Conservation (phyloP, 345 rosid species). For the Syzygium aromaticum region DNA sequence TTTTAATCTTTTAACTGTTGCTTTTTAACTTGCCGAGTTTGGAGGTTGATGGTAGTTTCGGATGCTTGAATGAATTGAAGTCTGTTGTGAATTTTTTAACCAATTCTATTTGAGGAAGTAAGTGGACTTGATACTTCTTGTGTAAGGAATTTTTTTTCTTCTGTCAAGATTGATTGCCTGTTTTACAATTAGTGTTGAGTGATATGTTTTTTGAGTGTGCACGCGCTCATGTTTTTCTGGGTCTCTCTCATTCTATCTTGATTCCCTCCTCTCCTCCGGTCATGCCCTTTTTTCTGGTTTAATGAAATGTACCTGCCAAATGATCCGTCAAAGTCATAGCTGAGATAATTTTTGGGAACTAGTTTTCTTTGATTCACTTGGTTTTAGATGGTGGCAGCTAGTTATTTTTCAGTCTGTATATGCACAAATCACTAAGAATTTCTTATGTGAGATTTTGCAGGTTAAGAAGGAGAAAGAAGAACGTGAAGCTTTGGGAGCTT, state of each 20-base stretch:
- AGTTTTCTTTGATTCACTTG: background rate
- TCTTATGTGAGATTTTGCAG: conserved; percentile 12
- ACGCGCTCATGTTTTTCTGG: background rate
- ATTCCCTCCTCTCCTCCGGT: background rate
- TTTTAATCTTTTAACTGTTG: background rate
- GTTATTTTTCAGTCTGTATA: background rate
- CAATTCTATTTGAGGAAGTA: background rate
- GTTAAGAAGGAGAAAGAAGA: conserved; percentile 39
- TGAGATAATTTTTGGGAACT: background rate
- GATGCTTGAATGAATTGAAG: background rate
- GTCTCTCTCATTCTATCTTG: background rate
- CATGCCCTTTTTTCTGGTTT: background rate
- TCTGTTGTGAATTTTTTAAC: background rate
- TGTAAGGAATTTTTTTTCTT: background rate
- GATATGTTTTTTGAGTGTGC: background rate
- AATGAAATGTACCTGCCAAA: background rate
- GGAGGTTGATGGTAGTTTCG: background rate
- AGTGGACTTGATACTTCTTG: background rate
- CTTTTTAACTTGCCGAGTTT: background rate
- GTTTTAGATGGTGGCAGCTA: background rate
- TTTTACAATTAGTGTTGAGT: background rate
- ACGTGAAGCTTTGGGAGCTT: conserved; percentile 40
- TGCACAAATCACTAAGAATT: background rate
- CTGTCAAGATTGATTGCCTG: background rate
- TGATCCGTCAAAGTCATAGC: background rate